Evolutionary conservation across 257 asterid genomes (phyloP), one percentile per base, ranked within the genome.

Genomic region (Handroanthus guayacan): DNA sequence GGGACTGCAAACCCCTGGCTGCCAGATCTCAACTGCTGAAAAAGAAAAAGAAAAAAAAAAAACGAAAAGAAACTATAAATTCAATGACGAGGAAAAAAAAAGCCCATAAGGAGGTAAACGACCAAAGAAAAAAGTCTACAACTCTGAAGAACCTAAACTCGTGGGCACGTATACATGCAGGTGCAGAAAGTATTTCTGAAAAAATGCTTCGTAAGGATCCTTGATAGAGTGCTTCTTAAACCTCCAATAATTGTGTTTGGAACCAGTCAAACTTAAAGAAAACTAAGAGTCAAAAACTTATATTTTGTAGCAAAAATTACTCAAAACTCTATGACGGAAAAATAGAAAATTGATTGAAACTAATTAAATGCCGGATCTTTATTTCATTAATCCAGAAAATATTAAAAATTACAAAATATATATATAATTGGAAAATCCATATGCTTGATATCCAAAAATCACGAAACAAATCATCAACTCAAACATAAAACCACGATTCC

Each of bases 11-110:
- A 62, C 60, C 69, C 85, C 74, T 78, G 72, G 51, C 79, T 62
- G 52, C 69, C 86, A 50, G 62, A 39, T 58, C 81, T 79, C 87
- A 78, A 54, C 87, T 87, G 90, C 72, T 41, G 39, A 39, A 69
- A 64, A 43, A 63, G 57, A 80, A 74, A 31, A 41, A 67, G 75
- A 4, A 17, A n/a, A n/a, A n/a, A n/a, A n/a, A n/a, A n/a, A n/a
- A n/a, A n/a, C n/a, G n/a, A n/a, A n/a, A n/a, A n/a, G n/a, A 41
- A 56, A 71, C 18, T 17, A 64, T 41, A 55, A 25, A 20, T 50
- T 56, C 43, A 66, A 45, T 34, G 36, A 71, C 41, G 54, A 65
- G 39, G 51, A 55, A 62, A 60, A 55, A 62, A 60, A 20, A 39
- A 38, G 3, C 45, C 34, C 51, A 71, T 3, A 54, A 68, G 18